Evolutionary conservation across 176 grass and related monocot genomes (phyloP).

Genomic region (Phoenix dactylifera): DNA sequence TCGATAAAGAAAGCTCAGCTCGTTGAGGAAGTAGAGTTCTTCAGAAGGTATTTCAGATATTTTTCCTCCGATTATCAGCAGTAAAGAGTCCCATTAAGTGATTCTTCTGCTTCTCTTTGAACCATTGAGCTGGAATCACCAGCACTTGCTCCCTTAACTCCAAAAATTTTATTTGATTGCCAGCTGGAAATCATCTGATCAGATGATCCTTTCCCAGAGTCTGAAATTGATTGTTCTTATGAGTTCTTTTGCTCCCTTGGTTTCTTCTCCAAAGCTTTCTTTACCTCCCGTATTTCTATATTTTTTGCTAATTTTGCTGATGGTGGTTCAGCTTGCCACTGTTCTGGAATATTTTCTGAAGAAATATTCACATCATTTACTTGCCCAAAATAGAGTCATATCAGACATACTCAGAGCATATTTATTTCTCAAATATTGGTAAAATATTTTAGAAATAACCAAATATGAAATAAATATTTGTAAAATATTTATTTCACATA

Average conservation of each 20-base stretch:
- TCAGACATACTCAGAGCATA: no score
- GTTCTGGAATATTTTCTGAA: slow-evolving; percentile 17
- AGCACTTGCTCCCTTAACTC: slow-evolving; percentile 32
- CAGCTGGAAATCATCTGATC: slow-evolving; percentile 26
- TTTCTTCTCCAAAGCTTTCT: slow-evolving; percentile 83
- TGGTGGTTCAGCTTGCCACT: slow-evolving; percentile 4
- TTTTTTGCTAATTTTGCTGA: slow-evolving; percentile 28
- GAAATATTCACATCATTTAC: slow-evolving; percentile 35
- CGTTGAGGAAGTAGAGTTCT: slow-evolving; percentile 14
- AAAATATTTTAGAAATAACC: no score
- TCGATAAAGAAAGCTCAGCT: slow-evolving; percentile 11
- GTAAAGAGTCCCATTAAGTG: slow-evolving; percentile 23
- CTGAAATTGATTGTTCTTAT: slow-evolving; percentile 32
- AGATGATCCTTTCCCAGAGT: slow-evolving; percentile 41
- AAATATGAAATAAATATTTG: no score
- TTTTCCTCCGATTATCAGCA: slow-evolving; percentile 8
- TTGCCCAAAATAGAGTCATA: background rate
- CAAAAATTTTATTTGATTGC: slow-evolving; percentile 29
- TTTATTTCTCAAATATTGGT: no score
- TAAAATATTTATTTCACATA: no score
- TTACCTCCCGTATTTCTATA: slow-evolving; percentile 36
- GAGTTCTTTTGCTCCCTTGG: slow-evolving; percentile 65
- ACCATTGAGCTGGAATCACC: slow-evolving; percentile 38
- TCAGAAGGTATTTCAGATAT: slow-evolving; percentile 12
- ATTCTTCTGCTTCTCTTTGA: slow-evolving; percentile 36